Evolutionary conservation across 2,329 filamentous ascomycete species (phyloP), one percentile per base, ranked within the genome.

Genomic region (Ceratocystis alfenasii): DNA sequence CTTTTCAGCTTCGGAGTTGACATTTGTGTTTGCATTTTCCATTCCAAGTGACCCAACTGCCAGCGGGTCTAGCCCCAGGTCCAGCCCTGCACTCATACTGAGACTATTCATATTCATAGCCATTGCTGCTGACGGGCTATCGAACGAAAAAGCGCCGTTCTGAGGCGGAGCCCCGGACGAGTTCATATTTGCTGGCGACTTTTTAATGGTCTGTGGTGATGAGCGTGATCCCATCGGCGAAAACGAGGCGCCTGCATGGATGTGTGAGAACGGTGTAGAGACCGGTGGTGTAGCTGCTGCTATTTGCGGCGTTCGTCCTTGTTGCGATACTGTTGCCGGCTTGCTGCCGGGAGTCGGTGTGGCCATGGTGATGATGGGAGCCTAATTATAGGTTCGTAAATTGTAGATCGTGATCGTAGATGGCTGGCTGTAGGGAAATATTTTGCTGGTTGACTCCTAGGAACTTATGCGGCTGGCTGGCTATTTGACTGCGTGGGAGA

Each of bases 171-270:
- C 33, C 73, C 79, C 77, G 68, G 83, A 71, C 1, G 76, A 78
- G 12, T 78, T 78, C 53, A 76, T 74, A 50, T 79, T 80, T 12
- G 83, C 83, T 0, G 84, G 83, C 5, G 83, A 86, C 71, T 84
- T 84, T 75, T 83, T 85, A 50, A 86, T 76, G 66, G 85, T 82
- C 72, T 87, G 83, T 3, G 85, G 85, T 64, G 85, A 87, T 7
- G 83, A 85, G 63, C 79, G 78, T 8, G 77, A 80, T 41, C 78
- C 83, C 33, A 76, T 78, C 3, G 84, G 84, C 1, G 84, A 85
- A 71, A 86, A 83, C 45, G 79, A 82, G n/a, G 79, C 78, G 63
- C 81, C 79, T 1, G 78, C 78, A 55, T 80, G 77, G 46, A 82
- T 80, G 66, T 74, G 74, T 22, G 83, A 86, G 74, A 87, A 87